Percentiles rank a stretch among this genome's conserved stretches.
Conservation (phyloP, 345 rosid species). For the Rhizophora mangle region DNA sequence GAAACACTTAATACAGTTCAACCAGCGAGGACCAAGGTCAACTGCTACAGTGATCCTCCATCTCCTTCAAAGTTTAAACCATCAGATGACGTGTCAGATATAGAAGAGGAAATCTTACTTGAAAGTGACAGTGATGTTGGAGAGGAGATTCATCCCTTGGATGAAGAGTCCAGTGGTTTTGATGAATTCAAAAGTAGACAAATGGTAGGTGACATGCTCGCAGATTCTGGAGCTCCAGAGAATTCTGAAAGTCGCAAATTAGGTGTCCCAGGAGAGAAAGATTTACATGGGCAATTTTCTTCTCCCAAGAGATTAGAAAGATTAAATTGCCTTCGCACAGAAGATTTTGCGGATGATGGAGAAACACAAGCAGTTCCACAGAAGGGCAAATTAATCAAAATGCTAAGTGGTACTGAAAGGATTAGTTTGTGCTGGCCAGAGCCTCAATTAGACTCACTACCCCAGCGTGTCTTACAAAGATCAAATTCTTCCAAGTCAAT, state of each 20-base stretch:
- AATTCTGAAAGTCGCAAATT: constrained; percentile 22
- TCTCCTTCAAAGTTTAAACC: constrained; percentile 83
- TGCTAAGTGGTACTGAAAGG: constrained; percentile 70
- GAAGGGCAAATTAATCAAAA: constrained; percentile 38
- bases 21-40: constrained; percentile 43
- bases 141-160: constrained; percentile 74
- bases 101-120: constrained; percentile 64
- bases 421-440: constrained; percentile 92
- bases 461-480: constrained; percentile 58
- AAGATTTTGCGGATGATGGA: constrained; percentile 25
- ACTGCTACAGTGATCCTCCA: constrained; percentile 88
- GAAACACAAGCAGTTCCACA: constrained; percentile 22
- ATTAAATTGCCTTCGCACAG: constrained; percentile 51
- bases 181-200: constrained; percentile 21
- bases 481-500: constrained; percentile 55
- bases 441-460: constrained; percentile 61
- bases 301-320: constrained; percentile 61
- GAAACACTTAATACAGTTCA: constrained; percentile 59
- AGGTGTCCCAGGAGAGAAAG: constrained; percentile 34
- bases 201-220: constrained; percentile 1
- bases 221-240: constrained; percentile 5
- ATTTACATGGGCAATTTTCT: constrained; percentile 51
- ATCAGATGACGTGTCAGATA: constrained; percentile 52
- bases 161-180: constrained; percentile 44
- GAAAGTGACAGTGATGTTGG: constrained; percentile 80